Percentiles rank a stretch among this genome's conserved stretches.
phyloP scores from a whole-genome alignment of 176 grass and related monocot genomes.

The Eragrostis curvula region DNA sequence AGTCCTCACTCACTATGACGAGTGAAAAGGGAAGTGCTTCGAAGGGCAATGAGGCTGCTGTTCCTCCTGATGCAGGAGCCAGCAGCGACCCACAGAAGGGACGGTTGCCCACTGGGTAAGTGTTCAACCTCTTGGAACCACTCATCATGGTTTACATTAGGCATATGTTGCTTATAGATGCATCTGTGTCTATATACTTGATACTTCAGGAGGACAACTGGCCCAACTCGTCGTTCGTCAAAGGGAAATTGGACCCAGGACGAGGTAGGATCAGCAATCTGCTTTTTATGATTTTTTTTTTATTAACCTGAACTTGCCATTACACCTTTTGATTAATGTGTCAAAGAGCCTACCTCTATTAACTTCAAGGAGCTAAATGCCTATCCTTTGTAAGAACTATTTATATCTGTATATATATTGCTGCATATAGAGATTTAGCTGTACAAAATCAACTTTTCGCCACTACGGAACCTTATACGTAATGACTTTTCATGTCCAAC shows the following conservation, averaged over 20 bases:
- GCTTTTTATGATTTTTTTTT: not conserved
- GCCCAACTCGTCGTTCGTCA: slow-evolving; percentile 81
- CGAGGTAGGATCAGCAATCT: slow-evolving; percentile 59
- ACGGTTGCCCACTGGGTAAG: slow-evolving; percentile 57
- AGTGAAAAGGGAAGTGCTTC: slow-evolving; percentile 44
- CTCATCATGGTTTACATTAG: slow-evolving; percentile 22
- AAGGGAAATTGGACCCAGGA: slow-evolving; percentile 89
- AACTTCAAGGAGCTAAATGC: not conserved
- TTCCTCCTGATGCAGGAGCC: slow-evolving; percentile 41
- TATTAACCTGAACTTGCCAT: not conserved
- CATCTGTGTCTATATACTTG: slow-evolving; percentile 14
- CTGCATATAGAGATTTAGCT: too few relatives aligned
- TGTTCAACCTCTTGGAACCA: slow-evolving; percentile 4
- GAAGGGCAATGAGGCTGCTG: slow-evolving; percentile 42
- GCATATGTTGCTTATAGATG: slow-evolving; percentile 4
- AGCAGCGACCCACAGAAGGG: slow-evolving; percentile 36
- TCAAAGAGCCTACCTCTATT: not conserved
- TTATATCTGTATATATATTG: not conserved
- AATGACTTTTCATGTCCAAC: slow-evolving; percentile 3
- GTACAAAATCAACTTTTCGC: not conserved
- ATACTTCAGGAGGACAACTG: slow-evolving; percentile 68
- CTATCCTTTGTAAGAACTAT: not conserved
- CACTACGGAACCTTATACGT: not conserved
- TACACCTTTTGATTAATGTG: not conserved
- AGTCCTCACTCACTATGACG: slow-evolving; percentile 44